Conservation (phyloP, 2,329 filamentous ascomycete genomes). For the Calonectria henricotiae region DNA sequence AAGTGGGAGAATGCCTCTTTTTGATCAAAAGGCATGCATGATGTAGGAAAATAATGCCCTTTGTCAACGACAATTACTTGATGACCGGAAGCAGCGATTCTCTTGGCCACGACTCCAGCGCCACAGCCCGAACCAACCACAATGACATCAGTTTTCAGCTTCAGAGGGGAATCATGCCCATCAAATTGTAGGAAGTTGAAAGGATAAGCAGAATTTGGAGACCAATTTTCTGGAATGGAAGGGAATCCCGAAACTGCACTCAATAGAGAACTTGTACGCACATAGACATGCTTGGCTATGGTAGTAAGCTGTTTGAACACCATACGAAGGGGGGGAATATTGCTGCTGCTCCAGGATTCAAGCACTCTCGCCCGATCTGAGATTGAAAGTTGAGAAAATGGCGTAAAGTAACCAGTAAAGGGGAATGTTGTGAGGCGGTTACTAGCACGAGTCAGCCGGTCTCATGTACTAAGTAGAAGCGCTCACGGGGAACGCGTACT, state of each 20-base stretch:
- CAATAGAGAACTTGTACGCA: constrained; percentile 18
- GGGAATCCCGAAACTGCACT: constrained; percentile 18
- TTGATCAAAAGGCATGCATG: constrained; percentile 76
- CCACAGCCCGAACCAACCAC: constrained; percentile 87
- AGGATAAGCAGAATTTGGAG: constrained; percentile 8
- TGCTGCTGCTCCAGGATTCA: constrained; percentile 23
- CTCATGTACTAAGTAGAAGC: neutral
- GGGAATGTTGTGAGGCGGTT: constrained; percentile 13
- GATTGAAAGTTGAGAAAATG: constrained; percentile 10
- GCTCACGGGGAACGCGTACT: neutral
- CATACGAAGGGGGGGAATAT: neutral
- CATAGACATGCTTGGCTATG: constrained; percentile 24
- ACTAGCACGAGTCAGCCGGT: neutral
- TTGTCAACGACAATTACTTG: constrained; percentile 84
- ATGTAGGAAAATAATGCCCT: constrained; percentile 77
- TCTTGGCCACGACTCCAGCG: constrained; percentile 82
- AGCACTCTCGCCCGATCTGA: neutral
- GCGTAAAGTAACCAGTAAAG: constrained; percentile 13
- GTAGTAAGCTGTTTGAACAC: constrained; percentile 20
- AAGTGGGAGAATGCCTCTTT: constrained; percentile 26
- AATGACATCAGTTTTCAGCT: constrained; percentile 82
- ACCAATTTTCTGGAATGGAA: constrained; percentile 5
- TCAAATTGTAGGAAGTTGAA: constrained; percentile 70
- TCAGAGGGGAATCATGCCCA: constrained; percentile 61
- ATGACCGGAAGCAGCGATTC: constrained; percentile 79